Evolutionary conservation across 257 asterid species (phyloP).

Genomic region (Verbascum thapsus): DNA sequence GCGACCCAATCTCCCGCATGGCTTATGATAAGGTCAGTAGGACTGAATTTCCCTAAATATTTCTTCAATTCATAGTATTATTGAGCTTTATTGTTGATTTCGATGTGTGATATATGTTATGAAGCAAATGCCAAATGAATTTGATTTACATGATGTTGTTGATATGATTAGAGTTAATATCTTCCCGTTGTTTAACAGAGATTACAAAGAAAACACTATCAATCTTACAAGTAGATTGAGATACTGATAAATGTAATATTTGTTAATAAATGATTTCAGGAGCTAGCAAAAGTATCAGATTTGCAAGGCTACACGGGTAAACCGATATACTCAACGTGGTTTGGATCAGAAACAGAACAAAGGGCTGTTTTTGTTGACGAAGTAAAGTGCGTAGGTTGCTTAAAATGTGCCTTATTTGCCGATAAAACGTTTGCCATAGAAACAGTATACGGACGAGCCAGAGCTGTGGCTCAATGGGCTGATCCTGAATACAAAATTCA

Average conservation of each 20-base stretch:
- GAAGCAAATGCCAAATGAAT: too few species aligned
- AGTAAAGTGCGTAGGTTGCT: constrained; percentile 89
- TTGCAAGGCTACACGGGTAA: constrained; percentile 82
- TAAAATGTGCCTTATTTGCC: constrained; percentile 86
- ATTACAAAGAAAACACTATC: too few species aligned
- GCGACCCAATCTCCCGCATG: constrained; percentile 65
- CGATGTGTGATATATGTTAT: too few species aligned
- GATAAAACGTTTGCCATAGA: constrained; percentile 84
- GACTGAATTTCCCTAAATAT: too few species aligned
- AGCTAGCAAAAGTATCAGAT: constrained; percentile 74
- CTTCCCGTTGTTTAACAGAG: too few species aligned
- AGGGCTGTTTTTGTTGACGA: constrained; percentile 93
- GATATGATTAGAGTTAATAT: too few species aligned
- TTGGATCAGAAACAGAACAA: constrained; percentile 62
- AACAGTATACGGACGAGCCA: constrained; percentile 80
- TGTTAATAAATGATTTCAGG: constrained; percentile 42
- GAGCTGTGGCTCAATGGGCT: constrained; percentile 95
- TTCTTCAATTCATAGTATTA: too few species aligned
- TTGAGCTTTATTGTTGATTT: too few species aligned
- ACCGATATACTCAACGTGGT: constrained; percentile 82
- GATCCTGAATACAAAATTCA: constrained; percentile 78
- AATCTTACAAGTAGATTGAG: too few species aligned
- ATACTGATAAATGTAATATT: too few species aligned
- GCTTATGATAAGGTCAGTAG: constrained; percentile 89
- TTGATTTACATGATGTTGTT: too few species aligned